Percentiles rank a stretch among this genome's conserved stretches.
Evolutionary conservation across 139 green algal genomes (phyloP).

Genomic region (Mychonastes homosphaera): DNA sequence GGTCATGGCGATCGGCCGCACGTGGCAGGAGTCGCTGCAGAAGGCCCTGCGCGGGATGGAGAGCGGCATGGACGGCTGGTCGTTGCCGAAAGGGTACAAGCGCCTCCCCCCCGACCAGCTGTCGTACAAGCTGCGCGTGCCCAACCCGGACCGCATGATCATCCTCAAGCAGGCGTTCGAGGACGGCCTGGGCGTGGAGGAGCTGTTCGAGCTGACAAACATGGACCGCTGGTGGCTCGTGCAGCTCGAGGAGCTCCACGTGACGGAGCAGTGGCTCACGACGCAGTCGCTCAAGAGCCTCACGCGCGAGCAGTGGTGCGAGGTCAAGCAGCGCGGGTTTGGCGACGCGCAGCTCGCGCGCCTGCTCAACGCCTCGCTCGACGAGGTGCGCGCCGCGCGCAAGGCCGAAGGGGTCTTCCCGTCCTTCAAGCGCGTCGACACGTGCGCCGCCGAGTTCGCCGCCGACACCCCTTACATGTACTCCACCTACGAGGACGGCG

Average conservation of each 20-base stretch:
- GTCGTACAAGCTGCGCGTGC: slow-evolving; percentile 77
- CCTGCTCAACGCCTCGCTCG: too few relatives aligned
- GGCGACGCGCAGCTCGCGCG: slow-evolving; percentile 80
- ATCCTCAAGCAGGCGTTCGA: slow-evolving; percentile 49
- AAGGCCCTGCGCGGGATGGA: slow-evolving; percentile 93
- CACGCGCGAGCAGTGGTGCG: slow-evolving; percentile 63
- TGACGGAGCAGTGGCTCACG: slow-evolving; percentile 63
- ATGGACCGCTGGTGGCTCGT: slow-evolving; percentile 96
- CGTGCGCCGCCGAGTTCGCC: slow-evolving; percentile 97
- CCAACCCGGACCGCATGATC: slow-evolving; percentile 81
- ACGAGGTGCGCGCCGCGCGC: slow-evolving; percentile 49
- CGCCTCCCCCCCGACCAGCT: slow-evolving; percentile 58
- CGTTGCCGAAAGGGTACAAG: slow-evolving; percentile 69
- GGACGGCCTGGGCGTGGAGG: slow-evolving; percentile 67
- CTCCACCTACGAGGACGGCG: slow-evolving; percentile 81
- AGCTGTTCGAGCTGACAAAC: slow-evolving; percentile 79
- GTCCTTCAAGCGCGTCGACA: slow-evolving; percentile 94
- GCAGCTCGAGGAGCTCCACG: slow-evolving; percentile 65
- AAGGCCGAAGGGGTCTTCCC: slow-evolving; percentile 66
- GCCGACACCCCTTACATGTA: slow-evolving; percentile 95
- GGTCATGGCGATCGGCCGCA: slow-evolving; percentile 97
- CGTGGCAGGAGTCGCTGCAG: slow-evolving; percentile 90
- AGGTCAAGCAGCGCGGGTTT: slow-evolving; percentile 84
- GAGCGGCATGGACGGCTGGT: slow-evolving; percentile 80
- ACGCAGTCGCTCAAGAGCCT: slow-evolving; percentile 57